Percentiles rank a stretch among this genome's conserved stretches.
Evolutionary conservation across 2,329 filamentous ascomycete species (phyloP).

Genomic region (Aspergillus fischeri): DNA sequence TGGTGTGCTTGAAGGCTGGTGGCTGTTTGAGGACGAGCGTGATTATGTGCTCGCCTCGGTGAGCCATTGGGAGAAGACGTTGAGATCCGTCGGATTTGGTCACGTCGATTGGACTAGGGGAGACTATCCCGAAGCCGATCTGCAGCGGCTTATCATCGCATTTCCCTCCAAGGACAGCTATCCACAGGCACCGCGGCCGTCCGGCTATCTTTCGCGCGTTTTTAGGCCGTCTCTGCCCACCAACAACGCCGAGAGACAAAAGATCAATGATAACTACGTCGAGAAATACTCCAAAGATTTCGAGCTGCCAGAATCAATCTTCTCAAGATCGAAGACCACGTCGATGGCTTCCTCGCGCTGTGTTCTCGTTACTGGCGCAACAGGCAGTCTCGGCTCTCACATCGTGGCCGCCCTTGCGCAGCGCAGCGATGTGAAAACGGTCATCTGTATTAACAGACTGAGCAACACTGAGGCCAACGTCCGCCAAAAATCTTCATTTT

Average conservation of each 20-base stretch:
- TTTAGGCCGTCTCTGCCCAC: conserved; percentile 6
- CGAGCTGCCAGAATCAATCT: neutral
- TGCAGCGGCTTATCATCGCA: conserved; percentile 19
- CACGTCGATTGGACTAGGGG: conserved; percentile 32
- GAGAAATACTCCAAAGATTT: conserved; percentile 22
- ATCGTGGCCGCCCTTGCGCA: conserved; percentile 34
- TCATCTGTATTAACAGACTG: conserved; percentile 48
- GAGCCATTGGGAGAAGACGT: conserved; percentile 17
- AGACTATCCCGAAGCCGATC: conserved; percentile 11
- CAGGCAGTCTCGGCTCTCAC: conserved; percentile 39
- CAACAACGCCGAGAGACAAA: conserved; percentile 11
- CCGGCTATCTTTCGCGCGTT: too few species aligned
- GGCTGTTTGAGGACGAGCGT: conserved; percentile 33
- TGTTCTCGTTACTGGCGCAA: conserved; percentile 41
- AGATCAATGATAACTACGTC: conserved; percentile 20
- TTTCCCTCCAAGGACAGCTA: conserved; percentile 16
- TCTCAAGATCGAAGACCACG: neutral
- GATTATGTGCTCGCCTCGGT: conserved; percentile 17
- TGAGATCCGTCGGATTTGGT: conserved; percentile 24
- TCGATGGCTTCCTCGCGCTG: conserved; percentile 3
- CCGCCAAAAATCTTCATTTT: conserved; percentile 35
- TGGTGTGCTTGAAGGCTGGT: conserved; percentile 35
- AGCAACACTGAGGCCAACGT: conserved; percentile 19
- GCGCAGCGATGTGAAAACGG: conserved; percentile 23
- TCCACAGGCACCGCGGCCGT: neutral